Conservation (phyloP, 768 basidiomycete genomes). For the Termitomyces sp. region DNA sequence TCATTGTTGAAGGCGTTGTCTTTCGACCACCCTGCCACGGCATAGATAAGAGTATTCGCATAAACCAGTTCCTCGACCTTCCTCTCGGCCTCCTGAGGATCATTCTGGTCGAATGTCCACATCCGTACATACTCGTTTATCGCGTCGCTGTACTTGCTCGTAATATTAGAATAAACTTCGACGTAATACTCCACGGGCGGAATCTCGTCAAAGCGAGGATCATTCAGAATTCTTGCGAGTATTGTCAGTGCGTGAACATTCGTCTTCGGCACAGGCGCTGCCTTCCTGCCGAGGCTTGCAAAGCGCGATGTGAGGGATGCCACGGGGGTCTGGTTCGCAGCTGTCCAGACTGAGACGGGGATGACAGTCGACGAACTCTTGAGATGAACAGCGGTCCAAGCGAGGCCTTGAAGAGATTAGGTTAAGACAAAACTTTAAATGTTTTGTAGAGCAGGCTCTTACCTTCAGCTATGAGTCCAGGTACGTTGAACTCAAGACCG, state of each 20-base stretch:
- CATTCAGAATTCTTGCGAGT: conserved; percentile 50
- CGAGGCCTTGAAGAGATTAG: conserved; percentile 41
- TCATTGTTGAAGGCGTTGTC: conserved; percentile 45
- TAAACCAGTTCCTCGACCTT: conserved; percentile 67
- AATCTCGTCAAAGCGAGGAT: conserved; percentile 32
- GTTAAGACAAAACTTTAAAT: neutral
- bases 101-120: conserved; percentile 38
- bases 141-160: conserved; percentile 33
- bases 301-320: conserved; percentile 9
- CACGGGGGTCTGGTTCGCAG: neutral
- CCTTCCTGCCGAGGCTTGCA: neutral
- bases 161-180: conserved; percentile 29
- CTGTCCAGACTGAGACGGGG: conserved; percentile 21
- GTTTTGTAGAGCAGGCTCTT: neutral
- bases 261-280: conserved; percentile 1
- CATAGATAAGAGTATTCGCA: conserved; percentile 53
- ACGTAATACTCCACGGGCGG: conserved; percentile 9
- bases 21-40: conserved; percentile 46
- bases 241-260: conserved; percentile 47
- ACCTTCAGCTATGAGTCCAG: conserved; percentile 66
- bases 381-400: conserved; percentile 48
- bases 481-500: conserved; percentile 57
- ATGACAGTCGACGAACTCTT: conserved; percentile 32
- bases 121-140: conserved; percentile 37
- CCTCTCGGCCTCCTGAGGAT: conserved; percentile 36